These are phyloP conservation scores for Quercus glauca DNA, from an alignment of 306 rosid genomes.

Conservation along the genomic window DNA sequence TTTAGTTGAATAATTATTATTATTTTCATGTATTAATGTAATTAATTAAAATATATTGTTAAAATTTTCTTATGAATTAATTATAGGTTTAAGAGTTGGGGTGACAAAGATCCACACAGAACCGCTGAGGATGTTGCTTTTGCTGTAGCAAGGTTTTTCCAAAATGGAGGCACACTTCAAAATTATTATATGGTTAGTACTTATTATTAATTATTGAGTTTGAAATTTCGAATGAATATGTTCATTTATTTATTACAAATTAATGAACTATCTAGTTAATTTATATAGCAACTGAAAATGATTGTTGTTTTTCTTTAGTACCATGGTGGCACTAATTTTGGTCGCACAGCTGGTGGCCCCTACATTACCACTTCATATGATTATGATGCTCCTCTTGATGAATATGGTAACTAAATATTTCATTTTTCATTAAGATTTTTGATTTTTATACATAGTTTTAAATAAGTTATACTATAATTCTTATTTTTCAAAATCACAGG, in stretches of 20 bases:
- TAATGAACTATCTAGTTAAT: slow-evolving; percentile 17
- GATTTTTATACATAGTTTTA: too few species aligned
- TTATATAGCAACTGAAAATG: background rate
- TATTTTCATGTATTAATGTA: background rate
- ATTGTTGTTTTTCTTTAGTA: slow-evolving; percentile 4
- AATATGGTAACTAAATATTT: slow-evolving; percentile 21
- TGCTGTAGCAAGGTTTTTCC: slow-evolving; percentile 17
- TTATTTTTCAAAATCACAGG: background rate
- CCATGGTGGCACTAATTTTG: slow-evolving; percentile 39
- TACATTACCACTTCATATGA: slow-evolving; percentile 25
- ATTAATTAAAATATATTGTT: background rate
- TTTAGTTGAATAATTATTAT: background rate
- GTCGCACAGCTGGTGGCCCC: slow-evolving; percentile 24
- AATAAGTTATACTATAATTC: too few species aligned
- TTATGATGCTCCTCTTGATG: slow-evolving; percentile 36
- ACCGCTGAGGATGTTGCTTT: slow-evolving; percentile 24
- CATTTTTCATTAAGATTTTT: background rate
- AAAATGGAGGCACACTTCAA: slow-evolving; percentile 6
- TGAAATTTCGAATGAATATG: too few species aligned
- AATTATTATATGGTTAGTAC: slow-evolving; percentile 25
- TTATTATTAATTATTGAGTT: too few species aligned
- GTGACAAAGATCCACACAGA: slow-evolving; percentile 24
- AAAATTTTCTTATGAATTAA: background rate
- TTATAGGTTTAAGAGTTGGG: slow-evolving; percentile 13
- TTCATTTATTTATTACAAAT: too few species aligned